A percentile compares a stretch with the other conserved stretches of the same genome.
These are phyloP conservation scores for Zychaea mexicana DNA, from an alignment of 371 early-diverging fungal genomes.

Conservation along the genomic window DNA sequence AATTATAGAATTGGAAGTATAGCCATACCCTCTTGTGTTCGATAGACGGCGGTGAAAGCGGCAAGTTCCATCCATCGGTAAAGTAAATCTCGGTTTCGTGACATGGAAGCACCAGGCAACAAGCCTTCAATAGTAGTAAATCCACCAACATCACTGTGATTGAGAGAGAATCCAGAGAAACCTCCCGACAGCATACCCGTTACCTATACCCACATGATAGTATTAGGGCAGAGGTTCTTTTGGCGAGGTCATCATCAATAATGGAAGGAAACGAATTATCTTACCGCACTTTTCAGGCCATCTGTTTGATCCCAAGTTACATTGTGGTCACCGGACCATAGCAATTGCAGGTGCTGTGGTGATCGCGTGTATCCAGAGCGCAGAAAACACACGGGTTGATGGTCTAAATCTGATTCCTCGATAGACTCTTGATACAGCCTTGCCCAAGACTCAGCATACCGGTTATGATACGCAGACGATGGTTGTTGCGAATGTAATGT, in stretches of 20 bases:
- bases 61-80: slow-evolving; percentile 59
- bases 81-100: slow-evolving; percentile 42
- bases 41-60: slow-evolving; percentile 46
- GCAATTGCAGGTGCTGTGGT: slow-evolving; percentile 31
- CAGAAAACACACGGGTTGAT: slow-evolving; percentile 32
- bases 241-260: too few relatives aligned
- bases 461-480: slow-evolving; percentile 33
- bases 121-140: slow-evolving; percentile 37
- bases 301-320: slow-evolving; percentile 45
- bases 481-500: slow-evolving; percentile 17
- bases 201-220: slow-evolving; percentile 3
- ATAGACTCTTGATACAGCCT: slow-evolving; percentile 28
- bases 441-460: slow-evolving; percentile 42
- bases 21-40: slow-evolving; percentile 48
- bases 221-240: too few relatives aligned
- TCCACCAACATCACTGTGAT: slow-evolving; percentile 55
- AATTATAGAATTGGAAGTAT: too few relatives aligned
- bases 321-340: slow-evolving; percentile 50
- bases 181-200: slow-evolving; percentile 51
- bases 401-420: slow-evolving; percentile 24
- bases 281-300: slow-evolving; percentile 51
- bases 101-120: slow-evolving; percentile 34
- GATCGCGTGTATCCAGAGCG: slow-evolving; percentile 37
- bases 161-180: slow-evolving; percentile 49
- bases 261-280: not conserved